Conservation (phyloP, 1,139 yeast species). For the Nadsonia commutata region DNA sequence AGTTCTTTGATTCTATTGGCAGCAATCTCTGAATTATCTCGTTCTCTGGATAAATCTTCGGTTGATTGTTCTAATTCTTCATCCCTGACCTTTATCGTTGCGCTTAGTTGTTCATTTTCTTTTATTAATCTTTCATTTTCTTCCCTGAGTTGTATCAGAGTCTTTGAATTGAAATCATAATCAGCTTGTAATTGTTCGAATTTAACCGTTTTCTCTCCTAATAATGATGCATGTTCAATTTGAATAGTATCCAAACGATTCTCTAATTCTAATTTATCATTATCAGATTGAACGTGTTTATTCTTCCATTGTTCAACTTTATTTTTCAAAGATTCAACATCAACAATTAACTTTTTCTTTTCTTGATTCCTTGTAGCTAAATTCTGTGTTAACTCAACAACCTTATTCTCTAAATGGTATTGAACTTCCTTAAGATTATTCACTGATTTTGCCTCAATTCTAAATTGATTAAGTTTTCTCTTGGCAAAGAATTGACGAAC, state of each 20-base stretch:
- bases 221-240: background rate
- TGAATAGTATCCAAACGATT: background rate
- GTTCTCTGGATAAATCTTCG: background rate
- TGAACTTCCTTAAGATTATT: constrained; percentile 83
- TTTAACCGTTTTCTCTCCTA: background rate
- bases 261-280: background rate
- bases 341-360: constrained; percentile 53
- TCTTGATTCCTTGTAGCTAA: constrained; percentile 66
- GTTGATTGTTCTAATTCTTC: background rate
- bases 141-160: background rate
- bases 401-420: constrained; percentile 87
- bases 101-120: background rate
- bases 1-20: background rate
- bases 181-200: background rate
- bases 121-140: background rate
- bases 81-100: background rate
- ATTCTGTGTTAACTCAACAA: constrained; percentile 80
- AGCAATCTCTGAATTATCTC: background rate
- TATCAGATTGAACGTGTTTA: background rate
- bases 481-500: constrained; percentile 66
- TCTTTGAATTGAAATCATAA: background rate
- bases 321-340: constrained; percentile 28
- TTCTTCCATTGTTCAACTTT: background rate
- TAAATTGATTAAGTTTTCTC: constrained; percentile 45
- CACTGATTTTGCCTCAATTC: constrained; percentile 79